A percentile compares a stretch with the other conserved stretches of the same genome.
Conservation (phyloP, 441 rosid genomes). For the Gossypium lobatum region DNA sequence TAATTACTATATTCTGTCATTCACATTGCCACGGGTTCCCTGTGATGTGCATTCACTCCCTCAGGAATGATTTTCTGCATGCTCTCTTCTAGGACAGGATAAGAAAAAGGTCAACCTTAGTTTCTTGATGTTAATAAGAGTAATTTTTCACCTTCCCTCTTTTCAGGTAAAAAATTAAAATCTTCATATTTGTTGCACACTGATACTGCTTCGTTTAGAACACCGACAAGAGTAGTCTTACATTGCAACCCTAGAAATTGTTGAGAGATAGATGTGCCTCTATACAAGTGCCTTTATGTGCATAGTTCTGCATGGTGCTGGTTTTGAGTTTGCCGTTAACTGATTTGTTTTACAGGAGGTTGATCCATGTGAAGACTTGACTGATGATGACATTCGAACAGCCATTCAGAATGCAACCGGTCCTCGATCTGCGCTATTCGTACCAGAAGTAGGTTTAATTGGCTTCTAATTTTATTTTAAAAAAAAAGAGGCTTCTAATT, state of each 20-base stretch:
- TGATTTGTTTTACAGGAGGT: slow-evolving; percentile 54
- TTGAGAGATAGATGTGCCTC: neutral
- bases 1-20: neutral
- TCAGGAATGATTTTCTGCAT: neutral
- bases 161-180: neutral
- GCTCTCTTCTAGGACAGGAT: neutral
- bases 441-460: slow-evolving; percentile 65
- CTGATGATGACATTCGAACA: slow-evolving; percentile 85
- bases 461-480: neutral
- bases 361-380: slow-evolving; percentile 92
- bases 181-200: neutral
- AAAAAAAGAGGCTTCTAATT: neutral
- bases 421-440: slow-evolving; percentile 80
- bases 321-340: neutral
- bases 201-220: neutral
- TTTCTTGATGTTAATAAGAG: neutral
- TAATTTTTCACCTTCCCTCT: neutral
- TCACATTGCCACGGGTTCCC: neutral
- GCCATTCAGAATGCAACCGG: slow-evolving; percentile 98
- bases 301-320: neutral
- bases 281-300: neutral
- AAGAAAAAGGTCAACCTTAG: neutral
- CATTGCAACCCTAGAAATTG: slow-evolving; percentile 1
- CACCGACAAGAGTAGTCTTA: neutral
- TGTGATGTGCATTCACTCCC: neutral